Conservation (phyloP, 495 filamentous ascomycete genomes). For the Aspergillus diversus region DNA sequence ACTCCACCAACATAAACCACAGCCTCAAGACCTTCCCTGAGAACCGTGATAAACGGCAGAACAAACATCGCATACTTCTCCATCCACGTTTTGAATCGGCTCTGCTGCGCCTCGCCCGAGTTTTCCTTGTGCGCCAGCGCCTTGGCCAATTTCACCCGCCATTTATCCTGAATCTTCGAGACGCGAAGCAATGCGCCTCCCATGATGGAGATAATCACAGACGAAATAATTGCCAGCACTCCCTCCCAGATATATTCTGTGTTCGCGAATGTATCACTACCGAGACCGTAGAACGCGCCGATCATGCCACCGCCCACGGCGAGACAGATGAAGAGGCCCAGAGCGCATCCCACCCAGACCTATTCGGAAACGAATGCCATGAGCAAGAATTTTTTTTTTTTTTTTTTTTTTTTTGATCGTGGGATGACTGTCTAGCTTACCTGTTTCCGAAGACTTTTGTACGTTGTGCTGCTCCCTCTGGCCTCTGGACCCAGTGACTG, state of each 20-base stretch:
- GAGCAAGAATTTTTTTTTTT: neutral
- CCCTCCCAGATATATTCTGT: slow-evolving; percentile 82
- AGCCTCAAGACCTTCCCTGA: slow-evolving; percentile 80
- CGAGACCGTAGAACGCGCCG: slow-evolving; percentile 76
- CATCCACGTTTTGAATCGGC: slow-evolving; percentile 62
- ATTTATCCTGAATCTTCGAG: slow-evolving; percentile 82
- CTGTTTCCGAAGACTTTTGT: slow-evolving; percentile 74
- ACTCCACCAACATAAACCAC: slow-evolving; percentile 84
- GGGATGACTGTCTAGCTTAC: slow-evolving; percentile 38
- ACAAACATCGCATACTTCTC: slow-evolving; percentile 84
- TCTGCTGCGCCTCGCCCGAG: slow-evolving; percentile 22
- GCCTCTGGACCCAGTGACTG: slow-evolving; percentile 65
- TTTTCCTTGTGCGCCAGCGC: slow-evolving; percentile 53
- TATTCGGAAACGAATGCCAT: slow-evolving; percentile 27
- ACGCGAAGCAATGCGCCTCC: slow-evolving; percentile 78
- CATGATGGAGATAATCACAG: slow-evolving; percentile 77
- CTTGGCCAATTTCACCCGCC: slow-evolving; percentile 73
- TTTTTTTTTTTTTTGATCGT: no score
- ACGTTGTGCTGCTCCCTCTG: slow-evolving; percentile 49
- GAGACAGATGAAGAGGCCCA: slow-evolving; percentile 69
- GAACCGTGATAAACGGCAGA: slow-evolving; percentile 78
- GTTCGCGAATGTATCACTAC: slow-evolving; percentile 63
- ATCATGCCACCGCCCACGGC: slow-evolving; percentile 73
- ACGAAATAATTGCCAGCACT: slow-evolving; percentile 68
- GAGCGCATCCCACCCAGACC: slow-evolving; percentile 71